A percentile compares a stretch with the other conserved stretches of the same genome.
Conservation (phyloP, 768 basidiomycete genomes). For the Leccinum olivaceopallidum region DNA sequence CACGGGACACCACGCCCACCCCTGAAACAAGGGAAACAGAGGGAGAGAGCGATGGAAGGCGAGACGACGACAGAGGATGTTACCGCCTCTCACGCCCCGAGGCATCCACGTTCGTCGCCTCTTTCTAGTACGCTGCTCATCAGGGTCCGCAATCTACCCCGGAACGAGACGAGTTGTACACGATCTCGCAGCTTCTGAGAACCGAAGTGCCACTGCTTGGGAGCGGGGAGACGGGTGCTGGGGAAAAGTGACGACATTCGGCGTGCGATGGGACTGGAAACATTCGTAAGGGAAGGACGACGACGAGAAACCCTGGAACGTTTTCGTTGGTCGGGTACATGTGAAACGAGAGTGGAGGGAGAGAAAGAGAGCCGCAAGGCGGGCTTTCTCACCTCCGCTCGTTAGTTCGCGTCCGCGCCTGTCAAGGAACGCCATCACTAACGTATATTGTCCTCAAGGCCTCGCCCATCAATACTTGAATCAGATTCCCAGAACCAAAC, state of each 20-base stretch:
- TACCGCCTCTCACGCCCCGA: slow-evolving; percentile 7
- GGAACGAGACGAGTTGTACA: background rate
- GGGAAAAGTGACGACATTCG: background rate
- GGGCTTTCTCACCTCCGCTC: background rate
- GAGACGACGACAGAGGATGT: background rate
- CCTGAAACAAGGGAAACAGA: background rate
- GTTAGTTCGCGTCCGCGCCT: background rate
- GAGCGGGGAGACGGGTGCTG: background rate
- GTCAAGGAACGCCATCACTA: background rate
- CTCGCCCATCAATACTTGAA: background rate
- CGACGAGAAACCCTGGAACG: slow-evolving; percentile 1
- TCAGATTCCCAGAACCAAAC: background rate
- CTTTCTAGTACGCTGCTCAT: slow-evolving; percentile 1
- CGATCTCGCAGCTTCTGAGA: background rate
- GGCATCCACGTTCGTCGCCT: slow-evolving; percentile 7
- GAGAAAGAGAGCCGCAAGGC: background rate
- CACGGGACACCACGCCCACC: background rate
- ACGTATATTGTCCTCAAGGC: background rate
- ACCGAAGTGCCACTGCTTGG: background rate
- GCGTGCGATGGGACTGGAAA: background rate
- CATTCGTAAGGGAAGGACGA: background rate
- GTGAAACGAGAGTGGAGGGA: background rate
- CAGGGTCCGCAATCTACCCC: slow-evolving; percentile 19
- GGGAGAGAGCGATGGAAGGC: background rate
- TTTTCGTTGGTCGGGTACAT: background rate